Evolutionary conservation across 148 eudicot genomes (phyloP).

Genomic region (Heliosperma pusillum): DNA sequence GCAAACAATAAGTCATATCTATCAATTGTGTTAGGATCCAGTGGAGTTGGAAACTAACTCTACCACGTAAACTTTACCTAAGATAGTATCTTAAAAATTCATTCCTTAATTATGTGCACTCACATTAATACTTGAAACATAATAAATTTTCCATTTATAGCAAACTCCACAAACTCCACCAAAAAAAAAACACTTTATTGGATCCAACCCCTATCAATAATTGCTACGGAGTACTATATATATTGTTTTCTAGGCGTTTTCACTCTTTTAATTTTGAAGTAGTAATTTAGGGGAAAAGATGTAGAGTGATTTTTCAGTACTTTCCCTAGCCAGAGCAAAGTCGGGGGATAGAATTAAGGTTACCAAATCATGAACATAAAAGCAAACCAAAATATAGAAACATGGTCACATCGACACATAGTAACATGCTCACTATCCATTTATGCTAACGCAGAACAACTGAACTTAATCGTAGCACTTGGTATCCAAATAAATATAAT

Average conservation of each 20-base stretch:
- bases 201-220: neutral
- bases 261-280: neutral
- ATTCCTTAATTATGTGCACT: too few species aligned
- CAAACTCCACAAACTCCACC: too few species aligned
- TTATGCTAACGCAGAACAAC: neutral
- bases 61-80: too few species aligned
- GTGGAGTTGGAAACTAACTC: too few species aligned
- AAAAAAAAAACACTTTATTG: too few species aligned
- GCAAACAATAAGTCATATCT: neutral
- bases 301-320: neutral
- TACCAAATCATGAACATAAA: neutral
- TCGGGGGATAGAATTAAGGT: neutral
- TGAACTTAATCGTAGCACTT: neutral
- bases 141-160: too few species aligned
- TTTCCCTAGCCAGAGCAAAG: neutral
- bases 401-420: neutral
- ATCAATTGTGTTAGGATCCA: neutral
- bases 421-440: neutral
- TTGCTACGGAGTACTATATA: neutral
- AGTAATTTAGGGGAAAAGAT: neutral
- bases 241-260: neutral
- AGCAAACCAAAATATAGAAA: neutral
- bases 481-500: neutral
- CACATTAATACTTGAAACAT: too few species aligned
- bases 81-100: too few species aligned